Evolutionary conservation across 2,329 filamentous ascomycete genomes (phyloP).

Genomic region (Colletotrichum lindemuthianum): DNA sequence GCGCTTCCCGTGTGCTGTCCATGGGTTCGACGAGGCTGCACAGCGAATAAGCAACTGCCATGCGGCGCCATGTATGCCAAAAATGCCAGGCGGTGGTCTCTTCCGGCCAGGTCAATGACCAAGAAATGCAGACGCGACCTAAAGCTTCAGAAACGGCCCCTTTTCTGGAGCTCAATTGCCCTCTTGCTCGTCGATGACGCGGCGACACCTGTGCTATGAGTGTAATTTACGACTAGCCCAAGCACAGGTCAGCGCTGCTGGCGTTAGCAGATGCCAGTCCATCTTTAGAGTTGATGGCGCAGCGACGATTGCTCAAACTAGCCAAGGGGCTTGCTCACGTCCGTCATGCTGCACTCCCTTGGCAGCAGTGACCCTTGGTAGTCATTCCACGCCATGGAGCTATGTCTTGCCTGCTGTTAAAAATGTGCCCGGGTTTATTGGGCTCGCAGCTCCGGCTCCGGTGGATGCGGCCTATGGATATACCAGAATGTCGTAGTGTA

Average conservation of each 20-base stretch:
- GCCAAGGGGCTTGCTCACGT: constrained; percentile 3
- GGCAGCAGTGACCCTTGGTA: neutral
- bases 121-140: no score
- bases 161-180: no score
- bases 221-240: constrained; percentile 1
- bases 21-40: no score
- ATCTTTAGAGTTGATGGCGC: constrained; percentile 14
- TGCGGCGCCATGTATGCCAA: no score
- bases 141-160: no score
- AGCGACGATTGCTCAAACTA: constrained; percentile 18
- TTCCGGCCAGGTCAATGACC: no score
- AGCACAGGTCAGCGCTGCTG: constrained; percentile 7
- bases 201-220: constrained; percentile 1
- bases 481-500: constrained; percentile 5
- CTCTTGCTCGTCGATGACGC: neutral
- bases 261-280: constrained; percentile 9
- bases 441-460: constrained; percentile 8
- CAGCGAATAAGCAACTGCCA: no score
- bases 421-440: constrained; percentile 4
- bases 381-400: no score
- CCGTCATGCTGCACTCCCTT: constrained; percentile 8
- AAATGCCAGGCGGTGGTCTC: no score
- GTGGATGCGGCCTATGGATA: neutral
- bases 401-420: neutral
- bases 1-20: no score